Percentiles rank a stretch among this genome's conserved stretches.
phyloP scores from a whole-genome alignment of 345 rosid genomes.

The Citrus sinensis region DNA sequence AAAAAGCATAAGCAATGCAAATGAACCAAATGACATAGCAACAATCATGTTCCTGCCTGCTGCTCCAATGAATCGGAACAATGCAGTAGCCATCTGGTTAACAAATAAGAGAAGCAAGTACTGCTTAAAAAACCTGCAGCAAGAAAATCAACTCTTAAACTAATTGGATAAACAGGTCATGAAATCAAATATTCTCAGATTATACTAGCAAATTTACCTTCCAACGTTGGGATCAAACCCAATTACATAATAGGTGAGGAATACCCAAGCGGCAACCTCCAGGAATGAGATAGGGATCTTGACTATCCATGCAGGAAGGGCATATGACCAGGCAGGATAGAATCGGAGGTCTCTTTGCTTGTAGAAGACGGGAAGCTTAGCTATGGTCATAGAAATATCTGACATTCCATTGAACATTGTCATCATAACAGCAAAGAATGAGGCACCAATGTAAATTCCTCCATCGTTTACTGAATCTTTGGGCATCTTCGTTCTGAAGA shows the following conservation, averaged over 20 bases:
- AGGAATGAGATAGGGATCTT: conserved; percentile 61
- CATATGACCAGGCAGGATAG: conserved; percentile 78
- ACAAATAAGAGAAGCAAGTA: conserved; percentile 49
- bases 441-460: conserved; percentile 53
- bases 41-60: conserved; percentile 60
- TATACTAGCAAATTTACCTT: conserved; percentile 38
- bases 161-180: background rate
- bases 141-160: background rate
- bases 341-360: conserved; percentile 74
- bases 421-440: conserved; percentile 50
- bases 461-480: conserved; percentile 46
- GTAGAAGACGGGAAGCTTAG: conserved; percentile 84
- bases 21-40: conserved; percentile 67
- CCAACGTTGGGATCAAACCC: conserved; percentile 73
- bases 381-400: conserved; percentile 73
- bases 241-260: conserved; percentile 61
- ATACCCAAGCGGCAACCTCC: conserved; percentile 63
- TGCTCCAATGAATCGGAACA: conserved; percentile 62
- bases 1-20: conserved; percentile 44
- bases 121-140: conserved; percentile 62
- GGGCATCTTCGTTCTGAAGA: conserved; percentile 60
- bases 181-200: background rate
- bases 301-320: conserved; percentile 77
- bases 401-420: conserved; percentile 69
- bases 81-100: conserved; percentile 61